Percentiles rank a stretch among this genome's conserved stretches.
Evolutionary conservation across 495 filamentous ascomycete genomes (phyloP).

Genomic region (Aspergillus ellipticus): DNA sequence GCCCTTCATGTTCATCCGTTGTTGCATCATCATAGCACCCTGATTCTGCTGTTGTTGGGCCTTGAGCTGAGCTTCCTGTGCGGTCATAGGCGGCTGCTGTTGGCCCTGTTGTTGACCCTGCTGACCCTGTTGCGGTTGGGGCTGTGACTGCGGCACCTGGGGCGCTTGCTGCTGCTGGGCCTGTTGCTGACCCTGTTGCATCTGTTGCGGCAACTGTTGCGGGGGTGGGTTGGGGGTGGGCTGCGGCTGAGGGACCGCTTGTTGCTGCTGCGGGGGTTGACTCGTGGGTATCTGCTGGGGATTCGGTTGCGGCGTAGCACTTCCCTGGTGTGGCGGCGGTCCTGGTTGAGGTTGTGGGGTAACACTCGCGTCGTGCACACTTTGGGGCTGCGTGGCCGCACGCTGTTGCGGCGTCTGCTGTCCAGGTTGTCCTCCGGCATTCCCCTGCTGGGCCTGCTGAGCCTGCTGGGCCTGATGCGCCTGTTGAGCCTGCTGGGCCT

Average conservation of each 20-base stretch:
- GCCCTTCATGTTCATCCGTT: conserved; percentile 53
- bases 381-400: conserved; percentile 41
- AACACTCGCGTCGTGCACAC: conserved; percentile 42
- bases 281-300: conserved; percentile 39
- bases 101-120: conserved; percentile 41
- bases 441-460: conserved; percentile 39
- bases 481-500: conserved; percentile 38
- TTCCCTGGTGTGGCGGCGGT: conserved; percentile 35
- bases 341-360: conserved; percentile 57
- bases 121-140: conserved; percentile 27
- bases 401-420: conserved; percentile 47
- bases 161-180: conserved; percentile 35
- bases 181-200: conserved; percentile 29
- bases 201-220: conserved; percentile 32
- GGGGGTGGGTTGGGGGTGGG: conserved; percentile 41
- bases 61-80: conserved; percentile 42
- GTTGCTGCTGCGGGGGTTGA: conserved; percentile 41
- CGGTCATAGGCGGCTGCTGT: conserved; percentile 36
- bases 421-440: conserved; percentile 32
- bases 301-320: conserved; percentile 49
- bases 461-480: conserved; percentile 33
- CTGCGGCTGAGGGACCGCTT: conserved; percentile 44
- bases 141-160: conserved; percentile 32
- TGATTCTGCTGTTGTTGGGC: conserved; percentile 40
- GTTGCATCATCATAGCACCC: conserved; percentile 46